These are phyloP conservation scores for Aspergillus costaricaensis DNA, from an alignment of 2,329 filamentous ascomycete species.

Conservation along the genomic window DNA sequence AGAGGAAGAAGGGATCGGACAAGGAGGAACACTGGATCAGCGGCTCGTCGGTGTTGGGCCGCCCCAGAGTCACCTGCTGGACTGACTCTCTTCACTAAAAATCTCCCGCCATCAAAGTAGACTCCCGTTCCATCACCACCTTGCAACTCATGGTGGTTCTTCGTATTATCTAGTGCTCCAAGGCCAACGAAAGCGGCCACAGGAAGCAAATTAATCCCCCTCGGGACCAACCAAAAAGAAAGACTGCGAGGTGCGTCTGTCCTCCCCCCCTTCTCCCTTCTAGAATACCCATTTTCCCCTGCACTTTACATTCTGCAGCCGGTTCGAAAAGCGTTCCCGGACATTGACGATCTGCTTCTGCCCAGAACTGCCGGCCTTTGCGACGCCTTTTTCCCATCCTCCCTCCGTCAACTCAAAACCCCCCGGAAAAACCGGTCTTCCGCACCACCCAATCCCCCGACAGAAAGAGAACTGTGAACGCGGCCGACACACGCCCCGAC, in stretches of 20 bases:
- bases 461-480: slow-evolving; percentile 34
- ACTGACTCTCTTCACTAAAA: slow-evolving; percentile 6
- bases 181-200: slow-evolving; percentile 4
- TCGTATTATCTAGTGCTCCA: slow-evolving; percentile 10
- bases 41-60: background rate
- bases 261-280: slow-evolving; percentile 4
- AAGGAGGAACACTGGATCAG: background rate
- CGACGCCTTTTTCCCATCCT: slow-evolving; percentile 11
- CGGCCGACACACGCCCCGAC: slow-evolving; percentile 27
- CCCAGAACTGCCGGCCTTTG: slow-evolving; percentile 18
- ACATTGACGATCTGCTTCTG: slow-evolving; percentile 14
- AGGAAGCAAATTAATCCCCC: background rate
- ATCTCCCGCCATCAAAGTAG: slow-evolving; percentile 9
- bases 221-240: background rate
- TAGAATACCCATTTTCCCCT: background rate
- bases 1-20: background rate
- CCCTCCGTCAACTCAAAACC: slow-evolving; percentile 1
- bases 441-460: slow-evolving; percentile 28
- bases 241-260: slow-evolving; percentile 20
- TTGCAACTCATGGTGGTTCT: slow-evolving; percentile 16
- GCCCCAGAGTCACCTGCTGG: slow-evolving; percentile 4
- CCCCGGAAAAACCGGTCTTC: slow-evolving; percentile 37
- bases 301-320: background rate
- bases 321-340: background rate
- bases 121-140: slow-evolving; percentile 9